Evolutionary conservation across 495 filamentous ascomycete genomes (phyloP).

Genomic region (Trichoderma orchidacearum): DNA sequence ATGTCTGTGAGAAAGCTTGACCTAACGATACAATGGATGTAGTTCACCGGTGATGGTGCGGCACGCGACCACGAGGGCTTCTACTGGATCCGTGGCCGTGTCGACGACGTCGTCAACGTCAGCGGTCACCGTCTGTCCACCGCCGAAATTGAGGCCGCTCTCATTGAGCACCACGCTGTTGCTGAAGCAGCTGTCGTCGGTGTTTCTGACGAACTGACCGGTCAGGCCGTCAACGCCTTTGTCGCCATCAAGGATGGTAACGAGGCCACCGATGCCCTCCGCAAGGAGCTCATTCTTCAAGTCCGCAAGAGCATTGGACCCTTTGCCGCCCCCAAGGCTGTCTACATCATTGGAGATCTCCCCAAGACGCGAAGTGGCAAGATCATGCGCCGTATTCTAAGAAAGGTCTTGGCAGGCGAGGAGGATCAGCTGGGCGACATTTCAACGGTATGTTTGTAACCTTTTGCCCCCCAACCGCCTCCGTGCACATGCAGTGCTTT

Average conservation of each 20-base stretch:
- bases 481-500: background rate
- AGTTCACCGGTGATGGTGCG: constrained; percentile 98
- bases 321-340: constrained; percentile 89
- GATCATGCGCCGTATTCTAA: constrained; percentile 95
- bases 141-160: constrained; percentile 92
- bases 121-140: constrained; percentile 92
- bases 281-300: constrained; percentile 86
- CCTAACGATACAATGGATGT: constrained; percentile 4
- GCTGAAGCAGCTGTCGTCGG: constrained; percentile 95
- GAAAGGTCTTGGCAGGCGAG: constrained; percentile 93
- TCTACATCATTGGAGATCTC: constrained; percentile 80
- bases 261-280: constrained; percentile 64
- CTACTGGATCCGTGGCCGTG: constrained; percentile 98
- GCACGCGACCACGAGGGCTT: constrained; percentile 96
- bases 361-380: constrained; percentile 96
- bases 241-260: constrained; percentile 83
- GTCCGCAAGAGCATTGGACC: constrained; percentile 95
- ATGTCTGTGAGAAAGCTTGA: background rate
- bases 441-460: constrained; percentile 56
- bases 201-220: constrained; percentile 82
- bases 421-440: constrained; percentile 93
- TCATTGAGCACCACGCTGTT: constrained; percentile 80
- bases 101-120: constrained; percentile 98
- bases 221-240: constrained; percentile 95
- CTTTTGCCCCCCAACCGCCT: background rate